Evolutionary conservation across 1,284 basidiomycete genomes (phyloP), one percentile per base, ranked within the genome.

Genomic region (Marasmius tenuissimus): DNA sequence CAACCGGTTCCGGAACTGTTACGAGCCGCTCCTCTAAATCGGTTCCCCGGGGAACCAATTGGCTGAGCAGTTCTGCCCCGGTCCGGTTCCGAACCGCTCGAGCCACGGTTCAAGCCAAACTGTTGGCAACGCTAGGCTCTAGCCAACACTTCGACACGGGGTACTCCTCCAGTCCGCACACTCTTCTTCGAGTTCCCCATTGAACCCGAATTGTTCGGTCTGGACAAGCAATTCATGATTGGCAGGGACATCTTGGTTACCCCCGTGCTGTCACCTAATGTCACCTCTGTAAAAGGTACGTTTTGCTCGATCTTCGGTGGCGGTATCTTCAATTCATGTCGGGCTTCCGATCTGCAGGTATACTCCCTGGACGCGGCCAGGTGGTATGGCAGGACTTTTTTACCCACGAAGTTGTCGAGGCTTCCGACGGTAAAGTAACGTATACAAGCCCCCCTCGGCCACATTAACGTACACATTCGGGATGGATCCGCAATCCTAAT

Each of bases 131-230:
- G n/a, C n/a, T n/a, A n/a, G n/a, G n/a, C n/a, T n/a, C n/a, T n/a
- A n/a, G 86, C 88, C 16, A 86, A 91, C 60, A 78, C 88, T 1
- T 87, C 86, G 4, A 76, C 75, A 7, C 71, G 73, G 38, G 91
- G 91, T 10, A 84, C 86, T 1, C 91, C 91, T 0, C 85, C 87
- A 8, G 75, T 93, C 35, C 83, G 86, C 48, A 87, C 92, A 1
- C 78, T 93, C 48, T 92, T 90, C 78, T 92, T 84, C 69, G 87
- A 92, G 70, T 93, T 91, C 75, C 87, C 88, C 0, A 75, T 87
- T 58, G 87, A 92, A 64, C 80, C 84, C 0, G 83, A 87, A 63
- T 76, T 89, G 2, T 88, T 89, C 68, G 73, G 70, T 18, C 75
- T 91, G 22, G 88, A 92, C 67, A 75, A 76, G 22, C 92, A 93